phyloP scores from a whole-genome alignment of 495 filamentous ascomycete species.

The Cladorrhinum samala region DNA sequence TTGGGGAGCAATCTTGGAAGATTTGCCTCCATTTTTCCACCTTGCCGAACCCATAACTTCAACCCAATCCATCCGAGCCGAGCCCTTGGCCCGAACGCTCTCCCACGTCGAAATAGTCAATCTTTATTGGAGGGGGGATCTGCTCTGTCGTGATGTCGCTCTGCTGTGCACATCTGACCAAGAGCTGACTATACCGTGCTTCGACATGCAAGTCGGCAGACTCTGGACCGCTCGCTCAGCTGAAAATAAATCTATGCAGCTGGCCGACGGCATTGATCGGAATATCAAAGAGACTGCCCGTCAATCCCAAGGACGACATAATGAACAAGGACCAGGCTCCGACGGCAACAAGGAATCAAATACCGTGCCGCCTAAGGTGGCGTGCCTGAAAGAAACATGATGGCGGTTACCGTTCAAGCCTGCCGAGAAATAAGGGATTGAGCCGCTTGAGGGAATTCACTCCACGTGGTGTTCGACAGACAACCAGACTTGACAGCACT shows the following conservation, averaged over 20 bases:
- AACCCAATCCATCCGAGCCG: too few relatives aligned
- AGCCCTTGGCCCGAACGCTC: too few relatives aligned
- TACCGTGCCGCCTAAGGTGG: slow-evolving; percentile 1
- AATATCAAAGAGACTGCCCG: too few relatives aligned
- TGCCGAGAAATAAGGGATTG: neutral
- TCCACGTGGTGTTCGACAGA: neutral
- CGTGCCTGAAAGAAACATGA: neutral
- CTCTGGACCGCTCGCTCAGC: neutral
- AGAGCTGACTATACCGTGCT: neutral
- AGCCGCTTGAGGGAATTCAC: neutral
- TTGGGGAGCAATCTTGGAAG: too few relatives aligned
- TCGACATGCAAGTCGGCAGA: neutral
- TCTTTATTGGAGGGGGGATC: too few relatives aligned
- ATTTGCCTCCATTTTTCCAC: too few relatives aligned
- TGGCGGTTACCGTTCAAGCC: neutral
- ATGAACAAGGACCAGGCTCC: slow-evolving; percentile 2
- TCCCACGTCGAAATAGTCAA: too few relatives aligned
- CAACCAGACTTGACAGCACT: neutral
- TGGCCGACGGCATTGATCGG: neutral
- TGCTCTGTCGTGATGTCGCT: too few relatives aligned
- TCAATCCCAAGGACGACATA: too few relatives aligned
- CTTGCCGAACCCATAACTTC: too few relatives aligned
- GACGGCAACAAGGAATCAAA: slow-evolving; percentile 3
- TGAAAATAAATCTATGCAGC: neutral
- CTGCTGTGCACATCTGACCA: too few relatives aligned